These are phyloP conservation scores for Sphagnum tenellum DNA, from an alignment of 225 moss, liverwort and hornwort genomes.

Conservation along the genomic window DNA sequence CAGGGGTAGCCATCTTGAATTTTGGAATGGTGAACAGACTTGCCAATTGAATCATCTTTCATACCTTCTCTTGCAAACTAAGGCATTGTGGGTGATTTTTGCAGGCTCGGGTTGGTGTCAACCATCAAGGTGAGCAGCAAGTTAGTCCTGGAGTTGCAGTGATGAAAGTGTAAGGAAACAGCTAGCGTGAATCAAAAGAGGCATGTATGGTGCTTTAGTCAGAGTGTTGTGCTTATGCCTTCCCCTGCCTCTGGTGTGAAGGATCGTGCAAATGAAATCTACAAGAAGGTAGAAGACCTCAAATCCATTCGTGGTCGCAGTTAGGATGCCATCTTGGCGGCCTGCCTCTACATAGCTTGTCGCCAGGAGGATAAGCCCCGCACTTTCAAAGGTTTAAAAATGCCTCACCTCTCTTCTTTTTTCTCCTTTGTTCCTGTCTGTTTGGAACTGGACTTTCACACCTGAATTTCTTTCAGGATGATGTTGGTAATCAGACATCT, in stretches of 20 bases:
- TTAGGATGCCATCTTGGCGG: conserved; percentile 85
- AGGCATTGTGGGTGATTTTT: background rate
- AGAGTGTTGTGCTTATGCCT: conserved; percentile 57
- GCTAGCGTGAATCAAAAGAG: conserved; percentile 8
- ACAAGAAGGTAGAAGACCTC: conserved; percentile 89
- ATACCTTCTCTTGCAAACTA: too few relatives aligned
- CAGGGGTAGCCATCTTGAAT: too few relatives aligned
- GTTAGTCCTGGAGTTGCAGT: conserved; percentile 32
- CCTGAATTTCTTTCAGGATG: too few relatives aligned
- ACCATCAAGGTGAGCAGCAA: conserved; percentile 83
- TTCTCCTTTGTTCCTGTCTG: background rate
- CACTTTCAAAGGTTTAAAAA: conserved; percentile 68
- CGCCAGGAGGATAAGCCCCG: conserved; percentile 87
- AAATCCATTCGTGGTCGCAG: conserved; percentile 90
- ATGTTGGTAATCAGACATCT: background rate
- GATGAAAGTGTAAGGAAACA: conserved; percentile 13
- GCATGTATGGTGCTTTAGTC: conserved; percentile 29
- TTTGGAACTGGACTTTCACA: too few relatives aligned
- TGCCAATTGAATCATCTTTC: too few relatives aligned
- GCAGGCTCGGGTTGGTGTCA: conserved; percentile 81
- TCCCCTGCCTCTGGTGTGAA: conserved; percentile 81
- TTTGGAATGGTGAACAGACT: too few relatives aligned
- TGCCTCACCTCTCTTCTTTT: too few relatives aligned
- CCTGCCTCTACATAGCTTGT: conserved; percentile 91
- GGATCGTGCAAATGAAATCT: conserved; percentile 96